Conservation (phyloP, 129 eudicot species). For the Calendula officinalis region DNA sequence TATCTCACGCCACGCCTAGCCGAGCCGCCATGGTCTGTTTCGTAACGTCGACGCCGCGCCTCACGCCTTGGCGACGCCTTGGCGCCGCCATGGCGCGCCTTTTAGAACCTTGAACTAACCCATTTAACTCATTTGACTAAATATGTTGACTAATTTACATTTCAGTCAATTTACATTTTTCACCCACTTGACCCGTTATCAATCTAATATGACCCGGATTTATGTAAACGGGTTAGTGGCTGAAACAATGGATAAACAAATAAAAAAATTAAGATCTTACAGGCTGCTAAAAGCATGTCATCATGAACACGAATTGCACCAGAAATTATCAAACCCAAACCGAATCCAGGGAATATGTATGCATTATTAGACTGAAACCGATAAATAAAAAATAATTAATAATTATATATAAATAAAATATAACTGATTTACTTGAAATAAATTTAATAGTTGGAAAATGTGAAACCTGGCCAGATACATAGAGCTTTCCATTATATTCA, state of each 20-base stretch:
- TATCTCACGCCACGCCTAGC: too few species aligned
- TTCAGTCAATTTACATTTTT: background rate
- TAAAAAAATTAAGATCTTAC: conserved; percentile 48
- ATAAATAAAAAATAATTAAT: conserved; percentile 25
- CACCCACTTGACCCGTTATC: background rate
- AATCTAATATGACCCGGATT: background rate
- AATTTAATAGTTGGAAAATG: conserved; percentile 24
- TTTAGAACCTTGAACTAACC: too few species aligned
- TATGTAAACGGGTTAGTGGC: background rate
- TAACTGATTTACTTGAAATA: background rate
- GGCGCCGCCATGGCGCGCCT: too few species aligned
- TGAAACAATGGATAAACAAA: background rate
- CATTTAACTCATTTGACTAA: too few species aligned
- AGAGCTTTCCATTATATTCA: conserved; percentile 68
- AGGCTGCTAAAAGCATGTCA: conserved; percentile 96
- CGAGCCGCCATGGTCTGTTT: too few species aligned
- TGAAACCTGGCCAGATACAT: conserved; percentile 83
- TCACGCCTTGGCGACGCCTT: too few species aligned
- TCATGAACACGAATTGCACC: conserved; percentile 98
- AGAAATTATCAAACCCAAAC: conserved; percentile 90
- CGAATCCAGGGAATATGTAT: conserved; percentile 96
- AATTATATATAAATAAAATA: background rate
- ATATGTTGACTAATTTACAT: too few species aligned
- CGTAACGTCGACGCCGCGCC: too few species aligned
- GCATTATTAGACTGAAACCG: conserved; percentile 79